These are phyloP conservation scores for Hygrocybe coccinea DNA, from an alignment of 768 basidiomycete genomes.

Conservation along the genomic window DNA sequence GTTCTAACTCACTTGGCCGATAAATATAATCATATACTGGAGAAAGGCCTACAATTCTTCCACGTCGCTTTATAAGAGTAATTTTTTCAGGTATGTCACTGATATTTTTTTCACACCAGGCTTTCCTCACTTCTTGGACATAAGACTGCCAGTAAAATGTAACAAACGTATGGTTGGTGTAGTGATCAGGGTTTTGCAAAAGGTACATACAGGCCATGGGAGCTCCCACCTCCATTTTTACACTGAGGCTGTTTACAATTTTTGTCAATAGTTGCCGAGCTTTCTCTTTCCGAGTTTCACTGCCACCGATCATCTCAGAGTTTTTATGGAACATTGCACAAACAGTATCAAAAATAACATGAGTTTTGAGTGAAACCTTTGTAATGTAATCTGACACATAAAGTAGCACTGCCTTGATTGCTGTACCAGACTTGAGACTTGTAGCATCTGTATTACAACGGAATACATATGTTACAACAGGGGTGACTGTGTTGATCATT, in stretches of 20 bases:
- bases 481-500: constrained; percentile 28
- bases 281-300: constrained; percentile 15
- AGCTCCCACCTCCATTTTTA: no score
- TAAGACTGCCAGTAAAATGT: constrained; percentile 3
- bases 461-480: constrained; percentile 17
- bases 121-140: constrained; percentile 14
- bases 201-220: no score
- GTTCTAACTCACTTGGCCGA: constrained; percentile 4
- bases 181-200: background rate
- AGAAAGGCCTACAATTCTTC: constrained; percentile 17
- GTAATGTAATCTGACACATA: constrained; percentile 23
- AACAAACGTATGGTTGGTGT: constrained; percentile 1
- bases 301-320: constrained; percentile 20
- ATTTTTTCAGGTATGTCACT: constrained; percentile 15
- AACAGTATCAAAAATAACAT: constrained; percentile 6
- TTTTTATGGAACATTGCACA: constrained; percentile 18
- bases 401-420: background rate
- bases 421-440: background rate
- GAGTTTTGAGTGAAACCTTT: constrained; percentile 21
- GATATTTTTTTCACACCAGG: constrained; percentile 6
- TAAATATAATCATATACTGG: constrained; percentile 16
- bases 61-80: constrained; percentile 14
- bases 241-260: no score
- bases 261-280: constrained; percentile 16
- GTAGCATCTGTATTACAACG: background rate